These are phyloP conservation scores for Cryptococcus maquisensis DNA, from an alignment of 1,284 basidiomycete species.

Conservation along the genomic window DNA sequence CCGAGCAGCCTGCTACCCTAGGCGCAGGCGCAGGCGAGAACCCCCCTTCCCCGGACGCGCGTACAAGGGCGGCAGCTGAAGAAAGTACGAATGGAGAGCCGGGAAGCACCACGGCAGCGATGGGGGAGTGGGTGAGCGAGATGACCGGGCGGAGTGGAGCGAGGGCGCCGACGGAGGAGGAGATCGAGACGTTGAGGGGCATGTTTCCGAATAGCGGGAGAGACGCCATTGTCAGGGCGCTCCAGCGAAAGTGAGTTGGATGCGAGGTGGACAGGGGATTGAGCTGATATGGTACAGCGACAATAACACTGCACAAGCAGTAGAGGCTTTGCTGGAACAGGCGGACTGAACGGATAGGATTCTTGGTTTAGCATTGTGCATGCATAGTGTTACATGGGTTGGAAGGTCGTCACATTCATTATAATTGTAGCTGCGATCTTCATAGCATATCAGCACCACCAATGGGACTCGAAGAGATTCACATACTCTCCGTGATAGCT, in stretches of 20 bases:
- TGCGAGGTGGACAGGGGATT: slow-evolving; percentile 4
- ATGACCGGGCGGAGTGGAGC: slow-evolving; percentile 60
- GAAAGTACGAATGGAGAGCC: slow-evolving; percentile 14
- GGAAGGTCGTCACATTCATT: background rate
- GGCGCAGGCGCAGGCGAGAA: background rate
- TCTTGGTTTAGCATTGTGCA: background rate
- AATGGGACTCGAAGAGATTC: background rate
- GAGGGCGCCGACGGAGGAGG: slow-evolving; percentile 66
- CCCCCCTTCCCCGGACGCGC: slow-evolving; percentile 3
- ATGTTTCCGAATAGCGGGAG: slow-evolving; percentile 79
- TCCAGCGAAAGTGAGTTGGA: slow-evolving; percentile 69
- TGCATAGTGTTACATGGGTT: background rate
- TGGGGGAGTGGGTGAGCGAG: slow-evolving; percentile 77
- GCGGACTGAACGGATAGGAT: slow-evolving; percentile 14
- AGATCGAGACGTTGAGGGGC: slow-evolving; percentile 61
- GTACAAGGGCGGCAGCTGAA: background rate
- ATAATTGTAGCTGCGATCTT: background rate
- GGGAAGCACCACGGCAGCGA: slow-evolving; percentile 51
- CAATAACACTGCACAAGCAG: slow-evolving; percentile 70
- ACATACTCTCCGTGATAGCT: no score
- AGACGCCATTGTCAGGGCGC: slow-evolving; percentile 67
- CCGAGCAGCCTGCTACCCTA: background rate
- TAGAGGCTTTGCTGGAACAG: slow-evolving; percentile 61
- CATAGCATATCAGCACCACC: background rate
- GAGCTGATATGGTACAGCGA: slow-evolving; percentile 48